Conservation (phyloP, 2,329 filamentous ascomycete species). For the Fusarium sp. region DNA sequence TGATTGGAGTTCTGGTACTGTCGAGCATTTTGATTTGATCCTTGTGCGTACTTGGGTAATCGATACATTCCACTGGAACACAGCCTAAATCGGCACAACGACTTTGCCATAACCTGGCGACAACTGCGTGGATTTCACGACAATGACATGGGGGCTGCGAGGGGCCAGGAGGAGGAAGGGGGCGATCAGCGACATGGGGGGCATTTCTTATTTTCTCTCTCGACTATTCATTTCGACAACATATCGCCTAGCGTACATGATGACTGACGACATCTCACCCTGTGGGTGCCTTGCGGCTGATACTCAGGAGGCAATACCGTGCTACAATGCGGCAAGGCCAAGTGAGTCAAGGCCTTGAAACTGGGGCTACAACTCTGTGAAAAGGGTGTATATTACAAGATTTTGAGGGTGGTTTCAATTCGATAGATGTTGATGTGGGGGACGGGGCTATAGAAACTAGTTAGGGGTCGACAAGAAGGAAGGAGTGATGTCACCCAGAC, state of each 20-base stretch:
- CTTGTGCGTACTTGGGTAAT: slow-evolving; percentile 42
- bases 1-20: slow-evolving; percentile 40
- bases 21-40: slow-evolving; percentile 39
- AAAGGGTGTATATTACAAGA: slow-evolving; percentile 39
- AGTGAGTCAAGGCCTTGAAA: slow-evolving; percentile 34
- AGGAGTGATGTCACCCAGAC: slow-evolving; percentile 21
- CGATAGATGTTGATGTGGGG: slow-evolving; percentile 28
- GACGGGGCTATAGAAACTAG: slow-evolving; percentile 24
- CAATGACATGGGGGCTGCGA: slow-evolving; percentile 11
- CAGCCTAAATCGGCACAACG: slow-evolving; percentile 21
- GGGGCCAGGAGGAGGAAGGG: slow-evolving; percentile 17
- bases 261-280: slow-evolving; percentile 30
- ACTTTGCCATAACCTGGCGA: slow-evolving; percentile 28
- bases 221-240: slow-evolving; percentile 30
- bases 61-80: slow-evolving; percentile 33
- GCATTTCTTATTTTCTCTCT: slow-evolving; percentile 7
- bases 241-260: slow-evolving; percentile 29
- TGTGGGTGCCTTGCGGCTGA: slow-evolving; percentile 23
- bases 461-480: slow-evolving; percentile 18
- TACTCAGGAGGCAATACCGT: slow-evolving; percentile 32
- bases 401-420: slow-evolving; percentile 37
- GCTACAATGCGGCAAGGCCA: slow-evolving; percentile 20
- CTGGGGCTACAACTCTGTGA: slow-evolving; percentile 24
- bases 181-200: slow-evolving; percentile 20
- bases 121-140: slow-evolving; percentile 29